Base-by-base conservation (phyloP, 1,284 basidiomycete genomes). In the Violaceomyces palustris region DNA sequence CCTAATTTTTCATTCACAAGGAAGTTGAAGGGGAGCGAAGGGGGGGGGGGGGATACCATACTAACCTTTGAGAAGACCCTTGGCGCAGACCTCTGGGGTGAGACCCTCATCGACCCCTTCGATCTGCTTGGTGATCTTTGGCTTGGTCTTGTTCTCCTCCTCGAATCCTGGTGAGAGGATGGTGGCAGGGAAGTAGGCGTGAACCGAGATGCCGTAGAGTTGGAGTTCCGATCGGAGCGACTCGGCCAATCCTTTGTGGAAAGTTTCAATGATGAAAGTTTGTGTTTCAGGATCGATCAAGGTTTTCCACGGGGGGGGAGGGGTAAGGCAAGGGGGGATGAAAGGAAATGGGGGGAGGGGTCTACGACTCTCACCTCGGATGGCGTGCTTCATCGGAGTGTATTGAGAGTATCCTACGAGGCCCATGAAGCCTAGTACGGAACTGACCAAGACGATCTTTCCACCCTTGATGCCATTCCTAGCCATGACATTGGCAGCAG, bases 331-430 rank as follows among this genome's bases (percentile, higher is more conserved):
- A 40, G n/a, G n/a, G n/a, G n/a, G n/a, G n/a, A n/a, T n/a, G n/a
- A n/a, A n/a, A n/a, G n/a, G 4, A 9, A 12, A n/a, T 6, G n/a
- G 18, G 24, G 18, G 23, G 9, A 14, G 28, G 47, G 68, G 37
- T 62, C 21, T 22, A 11, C 25, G 24, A 22, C 6, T 11, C 22
- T 17, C 14, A 28, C 89, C 91, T 76, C 90, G 78, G 12, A 96
- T 75, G 9, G 93, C 93, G 63, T 86, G 85, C 74, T 96, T 97
- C 36, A 83, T 86, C 0, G 92, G 89, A 1, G 87, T 78, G 72
- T 98, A 97, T 2, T 84, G 80, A 3, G 85, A 79, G 65, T 87
- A 97, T 1, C 93, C 92, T 14, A 87, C 77, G 38, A 96, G 79
- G 1, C 83, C 81, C 77, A 90, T 85, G 59, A 86, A 83, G 0